Percentiles rank a stretch among this genome's conserved stretches.
Conservation (phyloP, 2,329 filamentous ascomycete genomes). For the Chaetomium strumarium region DNA sequence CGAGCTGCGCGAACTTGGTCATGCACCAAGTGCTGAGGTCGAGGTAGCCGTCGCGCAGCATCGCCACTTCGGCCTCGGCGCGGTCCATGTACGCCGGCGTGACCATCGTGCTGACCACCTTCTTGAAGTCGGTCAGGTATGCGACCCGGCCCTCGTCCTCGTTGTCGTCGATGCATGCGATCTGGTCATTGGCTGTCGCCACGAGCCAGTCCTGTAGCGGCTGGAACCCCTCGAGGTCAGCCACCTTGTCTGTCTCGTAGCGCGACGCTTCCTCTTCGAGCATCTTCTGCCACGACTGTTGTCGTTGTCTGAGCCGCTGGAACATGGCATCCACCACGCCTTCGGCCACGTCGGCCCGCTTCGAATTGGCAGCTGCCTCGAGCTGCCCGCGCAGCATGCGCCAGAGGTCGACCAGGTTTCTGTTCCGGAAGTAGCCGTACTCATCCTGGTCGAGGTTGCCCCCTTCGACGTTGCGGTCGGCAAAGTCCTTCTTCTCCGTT, state of each 20-base stretch:
- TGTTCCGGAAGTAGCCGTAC: conserved; percentile 86
- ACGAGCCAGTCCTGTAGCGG: conserved; percentile 92
- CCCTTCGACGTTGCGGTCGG: conserved; percentile 66
- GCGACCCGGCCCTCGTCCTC: conserved; percentile 68
- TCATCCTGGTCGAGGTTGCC: conserved; percentile 78
- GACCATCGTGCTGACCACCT: conserved; percentile 75
- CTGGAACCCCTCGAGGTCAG: conserved; percentile 63
- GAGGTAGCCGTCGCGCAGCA: conserved; percentile 84
- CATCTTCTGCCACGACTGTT: conserved; percentile 80
- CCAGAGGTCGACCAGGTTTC: conserved; percentile 91
- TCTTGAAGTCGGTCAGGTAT: conserved; percentile 81
- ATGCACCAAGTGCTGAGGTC: conserved; percentile 94
- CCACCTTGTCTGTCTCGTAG: conserved; percentile 54
- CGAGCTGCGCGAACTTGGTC: conserved; percentile 74
- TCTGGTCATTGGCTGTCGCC: conserved; percentile 96
- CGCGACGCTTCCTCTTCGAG: conserved; percentile 77
- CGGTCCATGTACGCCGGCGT: conserved; percentile 73
- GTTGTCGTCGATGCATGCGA: conserved; percentile 93
- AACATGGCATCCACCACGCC: conserved; percentile 97
- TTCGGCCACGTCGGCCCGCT: conserved; percentile 84
- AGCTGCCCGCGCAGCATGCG: conserved; percentile 94
- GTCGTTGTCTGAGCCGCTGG: conserved; percentile 72
- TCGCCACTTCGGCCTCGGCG: conserved; percentile 64
- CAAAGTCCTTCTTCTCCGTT: conserved; percentile 76
- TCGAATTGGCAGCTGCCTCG: conserved; percentile 74